Conservation (phyloP, 139 green algal species). For the Haematococcus lacustris region DNA sequence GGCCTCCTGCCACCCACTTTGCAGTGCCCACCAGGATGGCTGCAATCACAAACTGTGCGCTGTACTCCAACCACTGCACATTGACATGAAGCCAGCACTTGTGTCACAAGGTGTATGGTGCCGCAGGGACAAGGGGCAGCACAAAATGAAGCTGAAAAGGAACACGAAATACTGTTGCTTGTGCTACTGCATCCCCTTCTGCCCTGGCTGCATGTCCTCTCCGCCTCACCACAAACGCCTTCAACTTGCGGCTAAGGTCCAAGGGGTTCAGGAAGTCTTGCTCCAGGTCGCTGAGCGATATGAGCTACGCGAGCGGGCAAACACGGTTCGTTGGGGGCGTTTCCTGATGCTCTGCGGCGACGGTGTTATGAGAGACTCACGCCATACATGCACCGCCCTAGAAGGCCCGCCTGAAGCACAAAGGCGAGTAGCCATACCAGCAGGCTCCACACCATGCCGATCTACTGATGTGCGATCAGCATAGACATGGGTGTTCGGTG, state of each 20-base stretch:
- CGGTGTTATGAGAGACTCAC: conserved; percentile 9
- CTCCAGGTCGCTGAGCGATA: conserved; percentile 77
- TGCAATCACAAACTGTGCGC: too few species aligned
- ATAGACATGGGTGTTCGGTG: neutral
- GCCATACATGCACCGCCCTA: conserved; percentile 61
- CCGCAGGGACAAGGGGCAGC: too few species aligned
- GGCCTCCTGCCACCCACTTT: too few species aligned
- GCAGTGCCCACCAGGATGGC: too few species aligned
- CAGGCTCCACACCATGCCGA: conserved; percentile 24
- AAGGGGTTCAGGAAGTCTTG: conserved; percentile 83
- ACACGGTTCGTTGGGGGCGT: neutral
- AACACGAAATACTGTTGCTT: too few species aligned
- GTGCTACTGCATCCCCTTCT: too few species aligned
- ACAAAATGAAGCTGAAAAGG: too few species aligned
- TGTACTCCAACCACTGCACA: too few species aligned
- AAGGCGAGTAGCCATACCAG: conserved; percentile 46
- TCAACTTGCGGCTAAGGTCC: conserved; percentile 60
- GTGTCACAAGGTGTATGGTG: too few species aligned
- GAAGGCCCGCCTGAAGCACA: conserved; percentile 43
- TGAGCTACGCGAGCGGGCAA: conserved; percentile 36
- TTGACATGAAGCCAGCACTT: too few species aligned
- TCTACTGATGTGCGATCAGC: neutral
- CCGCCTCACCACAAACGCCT: conserved; percentile 59
- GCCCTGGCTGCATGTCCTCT: too few species aligned
- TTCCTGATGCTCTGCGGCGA: neutral